These are phyloP conservation scores for Penicillium sp. DNA, from an alignment of 2,329 filamentous ascomycete genomes.

Conservation along the genomic window DNA sequence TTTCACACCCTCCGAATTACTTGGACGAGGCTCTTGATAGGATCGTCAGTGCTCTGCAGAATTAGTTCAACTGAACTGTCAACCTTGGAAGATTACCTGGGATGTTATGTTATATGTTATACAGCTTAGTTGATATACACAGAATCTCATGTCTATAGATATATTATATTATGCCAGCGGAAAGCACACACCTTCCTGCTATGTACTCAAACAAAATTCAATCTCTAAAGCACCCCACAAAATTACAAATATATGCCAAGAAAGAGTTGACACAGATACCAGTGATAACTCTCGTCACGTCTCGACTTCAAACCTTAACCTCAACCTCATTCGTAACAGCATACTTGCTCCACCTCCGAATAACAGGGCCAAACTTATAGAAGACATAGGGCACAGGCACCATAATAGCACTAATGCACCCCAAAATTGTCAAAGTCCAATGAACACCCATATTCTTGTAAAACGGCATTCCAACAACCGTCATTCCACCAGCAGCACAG, in stretches of 20 bases:
- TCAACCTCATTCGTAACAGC: conserved; percentile 13
- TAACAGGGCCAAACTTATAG: conserved; percentile 21
- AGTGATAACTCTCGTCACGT: not conserved
- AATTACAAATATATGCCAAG: not conserved
- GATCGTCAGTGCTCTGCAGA: conserved; percentile 23
- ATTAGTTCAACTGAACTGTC: not conserved
- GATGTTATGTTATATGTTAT: no score
- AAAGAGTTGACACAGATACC: not conserved
- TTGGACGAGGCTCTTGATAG: conserved; percentile 36
- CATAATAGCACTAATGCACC: conserved; percentile 38
- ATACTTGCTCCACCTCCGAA: conserved; percentile 24
- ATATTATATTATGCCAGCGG: not conserved
- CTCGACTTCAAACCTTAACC: conserved; percentile 1
- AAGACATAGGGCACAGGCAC: conserved; percentile 45
- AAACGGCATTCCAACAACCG: conserved; percentile 37
- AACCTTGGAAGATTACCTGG: no score
- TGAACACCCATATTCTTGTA: conserved; percentile 46
- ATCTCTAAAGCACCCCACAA: not conserved
- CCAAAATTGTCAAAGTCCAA: conserved; percentile 46
- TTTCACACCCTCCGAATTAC: conserved; percentile 33
- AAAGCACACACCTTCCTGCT: no score
- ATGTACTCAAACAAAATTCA: not conserved
- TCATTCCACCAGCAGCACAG: conserved; percentile 41
- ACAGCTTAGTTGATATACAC: no score
- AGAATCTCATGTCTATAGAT: not conserved